Evolutionary conservation across 225 moss, liverwort and hornwort species (phyloP), one percentile per base, ranked within the genome.

Genomic region (Thuidium tamariscinum): DNA sequence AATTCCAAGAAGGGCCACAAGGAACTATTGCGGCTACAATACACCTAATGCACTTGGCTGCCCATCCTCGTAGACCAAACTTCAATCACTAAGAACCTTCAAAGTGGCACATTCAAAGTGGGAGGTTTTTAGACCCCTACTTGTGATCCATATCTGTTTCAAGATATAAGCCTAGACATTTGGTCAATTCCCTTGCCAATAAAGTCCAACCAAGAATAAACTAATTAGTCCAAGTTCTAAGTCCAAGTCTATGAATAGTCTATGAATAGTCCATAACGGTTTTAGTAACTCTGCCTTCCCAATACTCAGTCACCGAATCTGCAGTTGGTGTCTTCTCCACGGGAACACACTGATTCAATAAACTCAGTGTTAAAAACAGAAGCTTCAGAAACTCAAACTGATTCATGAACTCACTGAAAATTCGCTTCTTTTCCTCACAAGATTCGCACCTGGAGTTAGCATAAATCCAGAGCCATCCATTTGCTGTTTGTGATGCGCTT

Each of bases 1-100:
- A 8, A 15, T 42, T 70, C 42, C 1, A 68, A 5, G 0, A 69
- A 69, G 14, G 69, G 2, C 15, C 5, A 5, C 23, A 5, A 26
- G 0, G 15, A 39, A 4, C 0, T 2, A 0, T 70, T 26, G 7
- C 39, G 0, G 13, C 23, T 39, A 39, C 13, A 10, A 46, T 46
- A 13, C 13, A 5, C 2, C 23, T 5, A 39, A 14, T 0, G 0
- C 41, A 41, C 8, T 5, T 2, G 1, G 7, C 9, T 39, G 13
- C 8, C 69, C 8, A 41, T 69, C 15, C 9, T 69, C 41, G 30
- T 30, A 12, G 3, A 74, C 13, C 74, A 34, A 34, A 13, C 13
- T 34, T 30, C 25, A 30, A 74, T 49, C 49, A 34, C 1, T 51
- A 51, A 74, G 0, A 8, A 8, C 9, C 8, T 0, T 44, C 22